phyloP scores from a whole-genome alignment of 1,284 basidiomycete species.

The Austroboletus olivaceoglutinosus region DNA sequence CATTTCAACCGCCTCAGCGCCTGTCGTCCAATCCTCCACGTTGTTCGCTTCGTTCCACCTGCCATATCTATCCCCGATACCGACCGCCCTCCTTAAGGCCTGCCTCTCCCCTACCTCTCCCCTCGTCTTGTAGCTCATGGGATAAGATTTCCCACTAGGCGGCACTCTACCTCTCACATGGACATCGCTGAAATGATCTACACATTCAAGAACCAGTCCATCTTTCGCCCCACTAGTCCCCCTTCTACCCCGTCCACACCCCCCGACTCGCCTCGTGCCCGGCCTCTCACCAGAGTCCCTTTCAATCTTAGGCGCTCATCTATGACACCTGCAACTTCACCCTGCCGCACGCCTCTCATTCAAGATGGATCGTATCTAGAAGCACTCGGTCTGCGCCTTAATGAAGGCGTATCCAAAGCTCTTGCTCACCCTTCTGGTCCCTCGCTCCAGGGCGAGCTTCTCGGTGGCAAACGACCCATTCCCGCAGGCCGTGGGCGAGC shows the following conservation, averaged over 20 bases:
- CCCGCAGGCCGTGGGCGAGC: slow-evolving; percentile 65
- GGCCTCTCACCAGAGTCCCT: slow-evolving; percentile 56
- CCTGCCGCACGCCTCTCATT: slow-evolving; percentile 48
- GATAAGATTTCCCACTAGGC: slow-evolving; percentile 49
- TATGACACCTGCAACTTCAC: slow-evolving; percentile 33
- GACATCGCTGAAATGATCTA: slow-evolving; percentile 49
- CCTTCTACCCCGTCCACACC: slow-evolving; percentile 52
- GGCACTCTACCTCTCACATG: slow-evolving; percentile 14
- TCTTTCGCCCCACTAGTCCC: slow-evolving; percentile 63
- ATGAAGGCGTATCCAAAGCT: slow-evolving; percentile 76
- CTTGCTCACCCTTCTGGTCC: slow-evolving; percentile 61
- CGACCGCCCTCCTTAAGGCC: slow-evolving; percentile 73
- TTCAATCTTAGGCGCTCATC: slow-evolving; percentile 56
- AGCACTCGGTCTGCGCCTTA: slow-evolving; percentile 68
- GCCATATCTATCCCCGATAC: slow-evolving; percentile 59
- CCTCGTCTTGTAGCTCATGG: slow-evolving; percentile 48
- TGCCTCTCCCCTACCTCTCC: not conserved
- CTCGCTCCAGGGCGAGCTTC: slow-evolving; percentile 46
- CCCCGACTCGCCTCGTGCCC: slow-evolving; percentile 43
- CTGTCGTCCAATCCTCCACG: slow-evolving; percentile 49
- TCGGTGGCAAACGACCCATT: slow-evolving; percentile 64
- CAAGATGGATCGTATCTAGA: slow-evolving; percentile 79
- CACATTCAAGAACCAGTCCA: slow-evolving; percentile 62
- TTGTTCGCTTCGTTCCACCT: slow-evolving; percentile 63
- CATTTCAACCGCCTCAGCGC: slow-evolving; percentile 28